These are phyloP conservation scores for Pichia ethanolica DNA, from an alignment of 805 yeast genomes.

Conservation along the genomic window DNA sequence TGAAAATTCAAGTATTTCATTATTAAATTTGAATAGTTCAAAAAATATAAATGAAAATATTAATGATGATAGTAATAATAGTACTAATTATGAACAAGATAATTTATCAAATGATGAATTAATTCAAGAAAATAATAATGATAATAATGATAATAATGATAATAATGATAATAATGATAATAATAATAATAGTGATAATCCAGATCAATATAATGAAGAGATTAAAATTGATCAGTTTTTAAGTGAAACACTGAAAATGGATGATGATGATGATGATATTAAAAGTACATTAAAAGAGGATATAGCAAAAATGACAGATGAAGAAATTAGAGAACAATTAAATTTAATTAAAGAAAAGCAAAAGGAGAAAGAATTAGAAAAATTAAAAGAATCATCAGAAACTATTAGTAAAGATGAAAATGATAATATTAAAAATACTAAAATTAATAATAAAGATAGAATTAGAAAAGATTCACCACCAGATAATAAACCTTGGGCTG, in stretches of 20 bases:
- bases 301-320: conserved; percentile 11
- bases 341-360: conserved; percentile 5
- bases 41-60: neutral
- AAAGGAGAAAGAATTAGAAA: conserved; percentile 6
- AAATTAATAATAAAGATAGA: conserved; percentile 5
- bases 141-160: neutral
- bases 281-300: neutral
- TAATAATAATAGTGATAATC: neutral
- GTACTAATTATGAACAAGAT: neutral
- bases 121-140: neutral
- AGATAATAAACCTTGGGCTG: conserved; percentile 9
- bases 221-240: conserved; percentile 4
- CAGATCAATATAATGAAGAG: conserved; percentile 3
- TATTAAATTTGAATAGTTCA: neutral
- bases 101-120: neutral
- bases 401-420: neutral
- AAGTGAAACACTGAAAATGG: neutral
- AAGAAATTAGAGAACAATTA: conserved; percentile 12
- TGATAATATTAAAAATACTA: conserved; percentile 7
- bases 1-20: neutral
- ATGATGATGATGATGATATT: neutral
- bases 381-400: neutral
- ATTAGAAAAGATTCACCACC: conserved; percentile 9
- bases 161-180: no score
- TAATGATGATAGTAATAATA: neutral